Evolutionary conservation across 257 asterid species (phyloP).

Genomic region (Thymus mandschuricus): DNA sequence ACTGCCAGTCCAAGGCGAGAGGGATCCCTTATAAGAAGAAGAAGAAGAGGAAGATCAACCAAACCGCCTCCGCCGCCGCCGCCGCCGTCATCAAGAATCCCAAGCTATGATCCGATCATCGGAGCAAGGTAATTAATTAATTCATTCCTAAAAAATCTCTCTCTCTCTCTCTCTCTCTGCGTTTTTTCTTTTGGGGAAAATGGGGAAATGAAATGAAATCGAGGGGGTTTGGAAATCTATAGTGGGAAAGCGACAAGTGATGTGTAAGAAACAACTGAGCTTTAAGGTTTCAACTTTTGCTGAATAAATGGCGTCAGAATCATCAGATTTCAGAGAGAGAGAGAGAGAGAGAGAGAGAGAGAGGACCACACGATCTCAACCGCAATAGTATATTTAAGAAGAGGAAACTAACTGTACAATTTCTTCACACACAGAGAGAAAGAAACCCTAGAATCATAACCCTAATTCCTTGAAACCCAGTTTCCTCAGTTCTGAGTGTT

Average conservation of each 20-base stretch:
- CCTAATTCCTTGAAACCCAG: constrained; percentile 39
- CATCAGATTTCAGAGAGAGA: not conserved
- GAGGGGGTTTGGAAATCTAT: constrained; percentile 12
- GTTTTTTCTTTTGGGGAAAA: not conserved
- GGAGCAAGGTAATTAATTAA: not conserved
- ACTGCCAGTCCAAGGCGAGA: constrained; percentile 86
- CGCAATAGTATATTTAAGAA: constrained; percentile 33
- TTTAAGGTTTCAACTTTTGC: not conserved
- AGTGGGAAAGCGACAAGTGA: constrained; percentile 26
- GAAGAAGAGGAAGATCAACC: constrained; percentile 60
- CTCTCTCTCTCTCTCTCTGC: too few species aligned
- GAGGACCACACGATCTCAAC: constrained; percentile 43
- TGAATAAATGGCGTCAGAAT: not conserved
- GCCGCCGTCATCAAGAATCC: constrained; percentile 38
- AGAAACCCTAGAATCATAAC: constrained; percentile 52
- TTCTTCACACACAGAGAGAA: not conserved
- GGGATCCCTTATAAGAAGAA: constrained; percentile 91
- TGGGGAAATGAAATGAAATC: not conserved
- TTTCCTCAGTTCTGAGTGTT: constrained; percentile 6
- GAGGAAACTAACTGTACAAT: not conserved
- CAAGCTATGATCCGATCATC: constrained; percentile 34
- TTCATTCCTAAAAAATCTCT: too few species aligned
- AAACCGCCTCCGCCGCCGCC: not conserved
- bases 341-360: not conserved
- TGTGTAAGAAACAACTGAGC: constrained; percentile 8